Evolutionary conservation across 257 asterid genomes (phyloP).

Genomic region (Ehretia macrophylla): DNA sequence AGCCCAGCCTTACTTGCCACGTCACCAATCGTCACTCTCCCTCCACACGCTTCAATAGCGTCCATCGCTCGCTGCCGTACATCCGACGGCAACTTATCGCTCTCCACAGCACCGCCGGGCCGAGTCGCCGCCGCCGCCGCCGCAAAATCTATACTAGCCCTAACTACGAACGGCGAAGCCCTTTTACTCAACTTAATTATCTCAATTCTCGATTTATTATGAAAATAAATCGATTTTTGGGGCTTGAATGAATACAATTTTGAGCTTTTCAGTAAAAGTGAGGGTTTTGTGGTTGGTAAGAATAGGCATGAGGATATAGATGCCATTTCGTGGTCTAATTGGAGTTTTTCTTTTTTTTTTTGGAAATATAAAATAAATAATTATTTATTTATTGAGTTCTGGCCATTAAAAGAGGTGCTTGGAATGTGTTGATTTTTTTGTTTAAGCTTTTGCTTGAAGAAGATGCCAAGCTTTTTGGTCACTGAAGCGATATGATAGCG

Average conservation of each 20-base stretch:
- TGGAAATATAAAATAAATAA: background rate
- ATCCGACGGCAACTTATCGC: slow-evolving; percentile 76
- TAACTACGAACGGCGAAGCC: slow-evolving; percentile 15
- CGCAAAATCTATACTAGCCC: slow-evolving; percentile 55
- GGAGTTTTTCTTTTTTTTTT: slow-evolving; percentile 3
- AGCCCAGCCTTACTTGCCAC: slow-evolving; percentile 95
- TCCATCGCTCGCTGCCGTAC: slow-evolving; percentile 81
- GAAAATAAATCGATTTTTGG: slow-evolving; percentile 19
- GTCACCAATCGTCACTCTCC: slow-evolving; percentile 90
- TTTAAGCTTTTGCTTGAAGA: slow-evolving; percentile 22
- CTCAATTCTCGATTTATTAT: slow-evolving; percentile 6
- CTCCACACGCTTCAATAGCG: slow-evolving; percentile 78
- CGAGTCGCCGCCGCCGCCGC: slow-evolving; percentile 37
- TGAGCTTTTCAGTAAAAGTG: slow-evolving; percentile 31
- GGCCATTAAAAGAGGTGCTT: slow-evolving; percentile 30
- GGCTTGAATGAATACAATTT: slow-evolving; percentile 26
- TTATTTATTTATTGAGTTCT: slow-evolving; percentile 18
- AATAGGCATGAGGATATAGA: slow-evolving; percentile 57
- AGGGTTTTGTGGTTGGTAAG: slow-evolving; percentile 27
- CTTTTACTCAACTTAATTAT: background rate
- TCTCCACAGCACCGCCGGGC: slow-evolving; percentile 81
- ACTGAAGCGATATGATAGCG: slow-evolving; percentile 1
- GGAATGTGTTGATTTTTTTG: background rate
- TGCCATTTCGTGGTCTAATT: slow-evolving; percentile 40
- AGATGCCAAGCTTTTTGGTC: slow-evolving; percentile 17